Conservation (phyloP, 2,329 filamentous ascomycete genomes). For the Ophiocordyceps camponoti-saundersi region DNA sequence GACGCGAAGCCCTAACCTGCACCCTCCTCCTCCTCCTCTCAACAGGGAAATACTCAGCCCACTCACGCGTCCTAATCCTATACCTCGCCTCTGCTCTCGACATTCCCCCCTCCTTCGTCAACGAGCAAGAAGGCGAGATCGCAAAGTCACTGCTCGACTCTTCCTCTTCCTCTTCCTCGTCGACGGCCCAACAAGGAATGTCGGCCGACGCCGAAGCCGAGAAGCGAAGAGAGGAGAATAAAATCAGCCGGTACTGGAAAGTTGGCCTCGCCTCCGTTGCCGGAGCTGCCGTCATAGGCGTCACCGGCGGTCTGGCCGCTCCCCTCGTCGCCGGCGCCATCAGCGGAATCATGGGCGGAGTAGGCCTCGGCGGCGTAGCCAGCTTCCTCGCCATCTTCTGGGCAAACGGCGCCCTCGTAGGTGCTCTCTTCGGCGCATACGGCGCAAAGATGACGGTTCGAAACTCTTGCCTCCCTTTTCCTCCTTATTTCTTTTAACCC, state of each 20-base stretch:
- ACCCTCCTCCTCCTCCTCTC: slow-evolving; percentile 54
- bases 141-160: slow-evolving; percentile 59
- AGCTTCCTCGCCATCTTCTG: slow-evolving; percentile 76
- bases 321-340: slow-evolving; percentile 76
- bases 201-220: slow-evolving; percentile 62
- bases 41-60: slow-evolving; percentile 56
- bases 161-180: slow-evolving; percentile 17
- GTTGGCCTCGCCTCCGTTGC: slow-evolving; percentile 78
- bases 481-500: too few species aligned
- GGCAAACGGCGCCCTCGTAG: slow-evolving; percentile 72
- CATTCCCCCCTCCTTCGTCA: slow-evolving; percentile 43
- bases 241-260: slow-evolving; percentile 64
- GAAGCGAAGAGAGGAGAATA: slow-evolving; percentile 55
- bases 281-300: slow-evolving; percentile 76
- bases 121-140: slow-evolving; percentile 57
- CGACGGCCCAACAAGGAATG: slow-evolving; percentile 30
- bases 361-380: slow-evolving; percentile 72
- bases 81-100: slow-evolving; percentile 51
- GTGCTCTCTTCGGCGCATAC: slow-evolving; percentile 76
- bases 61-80: slow-evolving; percentile 53
- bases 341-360: slow-evolving; percentile 67
- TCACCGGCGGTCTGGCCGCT: slow-evolving; percentile 81
- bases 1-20: slow-evolving; percentile 49
- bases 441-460: slow-evolving; percentile 54
- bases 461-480: background rate